Evolutionary conservation across 2,329 filamentous ascomycete genomes (phyloP).

Genomic region (Penicillium sp.): DNA sequence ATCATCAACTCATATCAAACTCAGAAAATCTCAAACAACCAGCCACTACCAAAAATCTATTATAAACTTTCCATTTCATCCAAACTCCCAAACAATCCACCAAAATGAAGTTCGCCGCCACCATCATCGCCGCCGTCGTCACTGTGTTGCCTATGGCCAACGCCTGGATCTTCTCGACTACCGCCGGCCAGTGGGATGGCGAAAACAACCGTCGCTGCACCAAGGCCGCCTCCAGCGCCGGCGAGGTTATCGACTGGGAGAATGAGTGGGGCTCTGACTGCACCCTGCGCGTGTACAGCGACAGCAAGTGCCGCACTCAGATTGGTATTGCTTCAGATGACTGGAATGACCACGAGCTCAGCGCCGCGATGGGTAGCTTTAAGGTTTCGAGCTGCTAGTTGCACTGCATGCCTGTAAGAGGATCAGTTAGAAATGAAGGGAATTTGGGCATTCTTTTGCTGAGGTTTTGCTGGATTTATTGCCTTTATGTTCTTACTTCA

Average conservation of each 20-base stretch:
- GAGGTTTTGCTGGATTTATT: too few relatives aligned
- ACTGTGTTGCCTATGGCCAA: slow-evolving; percentile 15
- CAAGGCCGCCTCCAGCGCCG: neutral
- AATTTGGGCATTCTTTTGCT: too few relatives aligned
- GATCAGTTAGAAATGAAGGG: too few relatives aligned
- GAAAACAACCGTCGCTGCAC: slow-evolving; percentile 7
- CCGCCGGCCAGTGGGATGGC: slow-evolving; percentile 14
- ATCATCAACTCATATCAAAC: too few relatives aligned
- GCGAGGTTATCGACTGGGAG: too few relatives aligned
- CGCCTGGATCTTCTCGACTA: slow-evolving; percentile 17
- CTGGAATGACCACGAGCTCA: slow-evolving; percentile 11
- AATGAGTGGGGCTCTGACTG: slow-evolving; percentile 7
- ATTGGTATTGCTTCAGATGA: slow-evolving; percentile 14
- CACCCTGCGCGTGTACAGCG: slow-evolving; percentile 13
- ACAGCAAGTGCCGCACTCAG: slow-evolving; percentile 7
- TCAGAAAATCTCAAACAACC: too few relatives aligned
- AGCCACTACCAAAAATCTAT: too few relatives aligned
- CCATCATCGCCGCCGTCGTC: slow-evolving; percentile 7
- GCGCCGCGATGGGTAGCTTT: neutral
- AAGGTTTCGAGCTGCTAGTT: too few relatives aligned
- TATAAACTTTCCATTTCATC: too few relatives aligned
- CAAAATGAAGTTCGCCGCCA: slow-evolving; percentile 17
- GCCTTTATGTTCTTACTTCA: too few relatives aligned
- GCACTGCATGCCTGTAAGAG: too few relatives aligned
- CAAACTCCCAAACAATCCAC: neutral